A percentile compares a stretch with the other conserved stretches of the same genome.
Conservation (phyloP, 2,329 filamentous ascomycete species). For the Arthrobotrys megalospora region DNA sequence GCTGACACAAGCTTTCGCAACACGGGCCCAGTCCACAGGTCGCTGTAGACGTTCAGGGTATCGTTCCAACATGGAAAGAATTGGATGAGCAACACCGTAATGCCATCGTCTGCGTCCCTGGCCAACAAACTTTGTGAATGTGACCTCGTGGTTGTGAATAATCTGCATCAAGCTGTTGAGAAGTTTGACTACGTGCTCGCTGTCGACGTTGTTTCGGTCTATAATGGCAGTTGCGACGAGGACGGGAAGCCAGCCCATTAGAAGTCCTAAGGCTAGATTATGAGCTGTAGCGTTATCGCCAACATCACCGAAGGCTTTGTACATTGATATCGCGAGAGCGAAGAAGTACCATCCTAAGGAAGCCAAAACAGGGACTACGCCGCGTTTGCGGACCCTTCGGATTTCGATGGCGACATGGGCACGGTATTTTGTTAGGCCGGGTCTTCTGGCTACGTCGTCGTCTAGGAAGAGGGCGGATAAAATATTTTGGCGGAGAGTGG, state of each 20-base stretch:
- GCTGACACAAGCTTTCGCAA: slow-evolving; percentile 27
- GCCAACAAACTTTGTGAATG: slow-evolving; percentile 68
- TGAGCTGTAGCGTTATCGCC: slow-evolving; percentile 69
- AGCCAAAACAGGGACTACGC: slow-evolving; percentile 67
- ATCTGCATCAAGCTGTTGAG: slow-evolving; percentile 67
- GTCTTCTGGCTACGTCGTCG: slow-evolving; percentile 34
- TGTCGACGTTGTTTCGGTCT: slow-evolving; percentile 69
- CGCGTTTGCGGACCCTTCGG: slow-evolving; percentile 68
- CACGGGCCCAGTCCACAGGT: slow-evolving; percentile 43
- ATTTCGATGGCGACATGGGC: slow-evolving; percentile 67
- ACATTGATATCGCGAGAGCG: slow-evolving; percentile 64
- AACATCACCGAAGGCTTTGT: slow-evolving; percentile 65
- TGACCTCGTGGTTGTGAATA: slow-evolving; percentile 63
- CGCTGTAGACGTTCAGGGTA: slow-evolving; percentile 25
- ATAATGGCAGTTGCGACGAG: slow-evolving; percentile 69
- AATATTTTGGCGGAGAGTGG: slow-evolving; percentile 60
- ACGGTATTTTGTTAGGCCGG: slow-evolving; percentile 65
- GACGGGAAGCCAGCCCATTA: slow-evolving; percentile 70
- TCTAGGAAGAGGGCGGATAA: slow-evolving; percentile 62
- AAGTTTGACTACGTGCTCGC: slow-evolving; percentile 67
- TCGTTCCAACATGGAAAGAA: slow-evolving; percentile 65
- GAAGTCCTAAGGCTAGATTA: slow-evolving; percentile 68
- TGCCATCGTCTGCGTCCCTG: slow-evolving; percentile 68
- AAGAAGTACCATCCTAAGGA: slow-evolving; percentile 69
- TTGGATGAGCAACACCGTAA: slow-evolving; percentile 68